Evolutionary conservation across 805 yeast species (phyloP), one percentile per base, ranked within the genome.

Genomic region (Saturnispora halmiae): DNA sequence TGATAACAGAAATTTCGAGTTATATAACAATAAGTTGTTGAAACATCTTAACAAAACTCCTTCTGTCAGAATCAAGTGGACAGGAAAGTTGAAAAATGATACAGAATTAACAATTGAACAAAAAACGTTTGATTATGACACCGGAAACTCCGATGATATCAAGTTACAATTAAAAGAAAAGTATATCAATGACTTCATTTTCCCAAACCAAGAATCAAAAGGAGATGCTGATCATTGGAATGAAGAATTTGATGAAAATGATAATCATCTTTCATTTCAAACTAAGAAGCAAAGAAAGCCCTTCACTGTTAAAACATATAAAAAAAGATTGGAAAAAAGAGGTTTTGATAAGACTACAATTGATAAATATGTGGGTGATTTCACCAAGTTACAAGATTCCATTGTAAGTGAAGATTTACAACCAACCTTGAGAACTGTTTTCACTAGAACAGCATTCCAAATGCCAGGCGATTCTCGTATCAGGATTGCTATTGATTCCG

Each of bases 391-490:
- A 39, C 79, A 80, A 54, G 58, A 64, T 11, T 82, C 79, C 54
- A 80, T 90, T 46, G 56, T 61, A 31, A 76, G 76, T 40, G 70
- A 78, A 51, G 72, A 76, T 45, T 69, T 90, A 48, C 83, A 85
- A 61, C 98, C 98, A 11, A 75, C 84, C 29, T 64, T 92, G 58
- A 78, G 97, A 65, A 75, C 96, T 9, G 75, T 80, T 28, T 86
- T 84, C 65, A 83, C 86, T 31, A 74, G 97, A 61, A 84, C 95
- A 5, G 97, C 97, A 2, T 90, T 92, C 69, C 96, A 90, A 68
- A 90, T 90, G 52, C 98, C 98, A 3, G 96, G 96, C 44, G 97
- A 92, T 59, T 94, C 88, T 59, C 75, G 90, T 55, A 81, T 88
- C 29, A 78, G 97, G 58, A 79, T 92, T 46, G 79, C 84, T 33